Evolutionary conservation across 2,329 filamentous ascomycete species (phyloP), one percentile per base, ranked within the genome.

Genomic region (Diplodia corticola): DNA sequence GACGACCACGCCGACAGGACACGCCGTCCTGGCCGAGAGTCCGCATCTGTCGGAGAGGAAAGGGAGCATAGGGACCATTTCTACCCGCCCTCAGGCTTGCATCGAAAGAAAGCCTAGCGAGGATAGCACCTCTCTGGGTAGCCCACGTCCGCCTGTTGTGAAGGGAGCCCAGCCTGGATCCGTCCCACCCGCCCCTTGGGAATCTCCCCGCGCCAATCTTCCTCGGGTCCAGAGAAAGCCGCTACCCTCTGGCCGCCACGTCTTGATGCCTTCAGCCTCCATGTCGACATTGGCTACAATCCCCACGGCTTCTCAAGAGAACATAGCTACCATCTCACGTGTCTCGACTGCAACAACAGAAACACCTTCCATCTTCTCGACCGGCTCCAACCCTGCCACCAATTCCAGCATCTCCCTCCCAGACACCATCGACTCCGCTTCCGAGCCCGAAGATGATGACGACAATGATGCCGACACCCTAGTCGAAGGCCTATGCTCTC

Each of bases 401-500:
- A 49, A 24, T 12, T 61, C 57, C 9, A 61, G 26, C 28, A 22
- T 61, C 37, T 61, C 57, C 4, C 57, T 61, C 28, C 57, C 57
- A 2, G 40, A 61, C n/a, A 61, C 57, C 40, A 61, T 61, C 26
- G 57, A 61, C 40, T 54, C 66, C 0, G 35, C 49, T 7, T 54
- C 55, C n/a, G 57, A 64, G 12, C 24, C 30, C 35, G 49, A 57
- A 2, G 44, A 48, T 2, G 37, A 40, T 10, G 64, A 70, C 35
- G 48, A 51, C 9, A 26, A 48, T 17, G 64, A 71, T 35, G 30
- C 63, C 6, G 65, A 71, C 3, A 63, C 69, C n/a, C 44, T 71
- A 51, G 68, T 74, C 26, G 72, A 73, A 1, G 70, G 69, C 24
- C 26, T 35, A 26, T 2, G 12, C n/a, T 49, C 57, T 1, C 35